Conservation (phyloP, 2,329 filamentous ascomycete genomes). For the Alternaria infectoria region DNA sequence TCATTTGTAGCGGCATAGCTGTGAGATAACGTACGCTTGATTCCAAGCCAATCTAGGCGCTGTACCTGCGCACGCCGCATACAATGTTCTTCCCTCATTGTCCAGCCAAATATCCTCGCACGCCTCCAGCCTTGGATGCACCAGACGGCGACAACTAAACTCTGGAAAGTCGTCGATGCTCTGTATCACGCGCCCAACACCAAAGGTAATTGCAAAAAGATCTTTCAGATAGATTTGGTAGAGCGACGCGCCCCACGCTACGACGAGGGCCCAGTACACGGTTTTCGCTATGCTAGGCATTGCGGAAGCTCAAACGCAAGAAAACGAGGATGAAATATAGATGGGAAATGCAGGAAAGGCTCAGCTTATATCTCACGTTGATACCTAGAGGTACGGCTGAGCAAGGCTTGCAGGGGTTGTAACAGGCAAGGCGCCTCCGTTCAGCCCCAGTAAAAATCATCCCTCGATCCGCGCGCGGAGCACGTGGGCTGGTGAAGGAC, state of each 20-base stretch:
- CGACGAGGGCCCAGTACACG: constrained; percentile 28
- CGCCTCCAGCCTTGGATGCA: constrained; percentile 32
- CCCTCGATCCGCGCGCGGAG: neutral
- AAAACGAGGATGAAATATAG: neutral
- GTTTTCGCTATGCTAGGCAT: constrained; percentile 18
- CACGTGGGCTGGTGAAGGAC: constrained; percentile 10
- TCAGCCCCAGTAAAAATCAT: neutral
- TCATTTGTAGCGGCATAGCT: neutral
- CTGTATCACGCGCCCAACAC: constrained; percentile 36
- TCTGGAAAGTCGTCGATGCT: constrained; percentile 36
- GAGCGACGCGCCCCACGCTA: constrained; percentile 30
- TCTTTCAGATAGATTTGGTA: constrained; percentile 38
- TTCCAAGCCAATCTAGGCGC: constrained; percentile 31
- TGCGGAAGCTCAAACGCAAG: neutral
- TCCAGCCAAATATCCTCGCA: constrained; percentile 44
- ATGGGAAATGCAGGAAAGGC: neutral
- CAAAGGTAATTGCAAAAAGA: constrained; percentile 27
- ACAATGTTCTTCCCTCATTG: constrained; percentile 29
- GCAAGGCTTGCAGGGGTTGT: constrained; percentile 1
- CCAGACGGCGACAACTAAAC: constrained; percentile 30
- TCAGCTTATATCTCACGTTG: constrained; percentile 9
- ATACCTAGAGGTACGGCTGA: constrained; percentile 9
- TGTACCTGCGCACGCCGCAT: constrained; percentile 39
- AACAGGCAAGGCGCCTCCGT: neutral
- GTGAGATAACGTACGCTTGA: constrained; percentile 24